A percentile compares a stretch with the other conserved stretches of the same genome.
Evolutionary conservation across 1,139 yeast genomes (phyloP).

Genomic region (Yamadazyma pseudoaaseri): DNA sequence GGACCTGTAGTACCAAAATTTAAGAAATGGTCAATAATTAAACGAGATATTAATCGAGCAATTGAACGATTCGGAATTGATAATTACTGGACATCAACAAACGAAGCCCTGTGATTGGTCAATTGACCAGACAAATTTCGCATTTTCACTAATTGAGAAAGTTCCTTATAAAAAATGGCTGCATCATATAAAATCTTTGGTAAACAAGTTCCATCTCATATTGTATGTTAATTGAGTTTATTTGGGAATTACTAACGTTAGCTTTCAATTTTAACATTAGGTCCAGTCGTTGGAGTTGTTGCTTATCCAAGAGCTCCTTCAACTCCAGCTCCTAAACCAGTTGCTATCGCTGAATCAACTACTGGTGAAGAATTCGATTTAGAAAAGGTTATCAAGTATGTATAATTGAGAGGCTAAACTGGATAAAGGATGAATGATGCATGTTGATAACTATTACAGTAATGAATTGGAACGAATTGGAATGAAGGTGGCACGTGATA

Average conservation of each 20-base stretch:
- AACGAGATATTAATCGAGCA: conserved; percentile 51
- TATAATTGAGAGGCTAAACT: conserved; percentile 14
- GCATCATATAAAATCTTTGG: conserved; percentile 64
- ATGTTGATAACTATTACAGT: no score
- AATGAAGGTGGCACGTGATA: no score
- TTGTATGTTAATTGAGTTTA: conserved; percentile 38
- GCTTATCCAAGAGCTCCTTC: conserved; percentile 41
- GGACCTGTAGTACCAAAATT: conserved; percentile 64
- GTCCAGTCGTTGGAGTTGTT: conserved; percentile 44
- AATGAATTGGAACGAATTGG: no score
- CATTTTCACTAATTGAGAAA: background rate
- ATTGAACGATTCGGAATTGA: conserved; percentile 51
- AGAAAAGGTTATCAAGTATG: conserved; percentile 59
- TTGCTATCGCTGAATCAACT: conserved; percentile 28
- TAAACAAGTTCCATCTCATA: conserved; percentile 61
- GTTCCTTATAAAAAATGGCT: conserved; percentile 48
- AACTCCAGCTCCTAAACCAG: conserved; percentile 30
- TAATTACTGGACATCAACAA: conserved; percentile 52
- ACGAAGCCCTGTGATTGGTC: background rate
- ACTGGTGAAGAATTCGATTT: conserved; percentile 59
- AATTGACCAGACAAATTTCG: background rate
- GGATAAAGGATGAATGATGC: background rate
- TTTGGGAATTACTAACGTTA: conserved; percentile 18
- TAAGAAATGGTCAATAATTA: conserved; percentile 59
- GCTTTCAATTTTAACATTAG: conserved; percentile 47